These are phyloP conservation scores for Cutaneotrichosporon mucoides DNA, from an alignment of 1,284 basidiomycete species.

Conservation along the genomic window DNA sequence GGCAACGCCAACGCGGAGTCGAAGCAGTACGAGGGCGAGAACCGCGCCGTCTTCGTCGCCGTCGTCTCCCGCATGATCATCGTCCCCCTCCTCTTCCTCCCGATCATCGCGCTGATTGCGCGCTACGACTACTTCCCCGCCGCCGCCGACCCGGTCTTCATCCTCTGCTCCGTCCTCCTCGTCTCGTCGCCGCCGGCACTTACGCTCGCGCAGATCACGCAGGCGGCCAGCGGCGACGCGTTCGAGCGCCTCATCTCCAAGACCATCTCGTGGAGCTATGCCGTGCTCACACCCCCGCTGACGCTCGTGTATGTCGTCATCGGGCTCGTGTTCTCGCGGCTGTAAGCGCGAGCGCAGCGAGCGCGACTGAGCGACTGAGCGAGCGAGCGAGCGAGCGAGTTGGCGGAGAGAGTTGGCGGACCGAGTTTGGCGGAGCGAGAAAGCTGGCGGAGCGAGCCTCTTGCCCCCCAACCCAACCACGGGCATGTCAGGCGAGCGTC, in stretches of 20 bases:
- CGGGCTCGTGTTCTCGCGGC: slow-evolving; percentile 54
- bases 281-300: slow-evolving; percentile 71
- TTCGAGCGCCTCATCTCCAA: slow-evolving; percentile 79
- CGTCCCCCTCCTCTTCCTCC: slow-evolving; percentile 71
- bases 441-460: too few species aligned
- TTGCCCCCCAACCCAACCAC: too few species aligned
- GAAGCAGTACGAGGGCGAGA: slow-evolving; percentile 59
- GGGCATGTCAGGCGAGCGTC: too few species aligned
- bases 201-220: slow-evolving; percentile 66
- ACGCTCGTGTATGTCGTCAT: slow-evolving; percentile 71
- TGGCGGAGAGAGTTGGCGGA: too few species aligned
- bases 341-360: slow-evolving; percentile 21
- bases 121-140: slow-evolving; percentile 58
- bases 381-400: too few species aligned
- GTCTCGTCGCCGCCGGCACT: slow-evolving; percentile 54
- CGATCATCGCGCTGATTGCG: slow-evolving; percentile 64
- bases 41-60: slow-evolving; percentile 72
- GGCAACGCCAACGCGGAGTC: too few species aligned
- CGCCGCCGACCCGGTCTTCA: slow-evolving; percentile 50
- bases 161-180: slow-evolving; percentile 66
- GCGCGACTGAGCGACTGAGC: too few species aligned
- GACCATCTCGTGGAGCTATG: slow-evolving; percentile 52
- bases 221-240: slow-evolving; percentile 77
- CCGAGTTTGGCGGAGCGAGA: too few species aligned
- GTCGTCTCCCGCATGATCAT: slow-evolving; percentile 73